Conservation (phyloP, 495 filamentous ascomycete genomes). For the Neurospora sp. region DNA sequence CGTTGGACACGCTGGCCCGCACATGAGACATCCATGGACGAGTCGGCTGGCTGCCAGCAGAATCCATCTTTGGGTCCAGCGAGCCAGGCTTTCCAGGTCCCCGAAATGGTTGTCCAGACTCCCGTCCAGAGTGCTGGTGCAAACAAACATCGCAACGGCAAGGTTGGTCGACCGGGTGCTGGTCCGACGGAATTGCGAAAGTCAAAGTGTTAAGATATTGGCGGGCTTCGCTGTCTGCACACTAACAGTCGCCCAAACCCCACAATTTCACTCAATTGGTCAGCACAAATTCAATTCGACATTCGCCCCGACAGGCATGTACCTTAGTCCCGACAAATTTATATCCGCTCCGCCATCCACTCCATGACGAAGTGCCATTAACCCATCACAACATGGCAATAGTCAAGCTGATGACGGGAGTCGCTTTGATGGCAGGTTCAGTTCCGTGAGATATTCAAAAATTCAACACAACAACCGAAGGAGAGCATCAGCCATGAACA, state of each 20-base stretch:
- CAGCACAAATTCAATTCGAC: neutral
- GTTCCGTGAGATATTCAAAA: neutral
- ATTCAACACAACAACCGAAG: neutral
- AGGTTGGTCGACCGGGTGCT: neutral
- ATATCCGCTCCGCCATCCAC: neutral
- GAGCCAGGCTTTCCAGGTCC: neutral
- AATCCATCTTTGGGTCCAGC: neutral
- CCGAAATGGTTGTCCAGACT: neutral
- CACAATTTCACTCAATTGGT: neutral
- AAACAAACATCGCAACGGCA: neutral
- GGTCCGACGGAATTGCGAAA: neutral
- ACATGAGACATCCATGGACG: neutral
- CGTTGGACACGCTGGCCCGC: neutral
- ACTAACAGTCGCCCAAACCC: neutral
- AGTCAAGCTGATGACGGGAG: neutral
- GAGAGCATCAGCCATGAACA: neutral
- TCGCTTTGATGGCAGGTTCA: neutral
- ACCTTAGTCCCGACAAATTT: neutral
- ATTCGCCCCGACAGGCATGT: neutral
- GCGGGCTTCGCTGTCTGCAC: neutral
- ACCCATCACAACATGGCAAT: neutral
- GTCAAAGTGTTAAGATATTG: neutral
- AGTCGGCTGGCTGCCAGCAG: neutral
- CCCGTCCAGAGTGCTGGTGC: neutral
- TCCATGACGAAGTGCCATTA: neutral